Percentiles rank a stretch among this genome's conserved stretches.
Evolutionary conservation across 1,284 basidiomycete genomes (phyloP).

Genomic region (Cryptococcus sp.): DNA sequence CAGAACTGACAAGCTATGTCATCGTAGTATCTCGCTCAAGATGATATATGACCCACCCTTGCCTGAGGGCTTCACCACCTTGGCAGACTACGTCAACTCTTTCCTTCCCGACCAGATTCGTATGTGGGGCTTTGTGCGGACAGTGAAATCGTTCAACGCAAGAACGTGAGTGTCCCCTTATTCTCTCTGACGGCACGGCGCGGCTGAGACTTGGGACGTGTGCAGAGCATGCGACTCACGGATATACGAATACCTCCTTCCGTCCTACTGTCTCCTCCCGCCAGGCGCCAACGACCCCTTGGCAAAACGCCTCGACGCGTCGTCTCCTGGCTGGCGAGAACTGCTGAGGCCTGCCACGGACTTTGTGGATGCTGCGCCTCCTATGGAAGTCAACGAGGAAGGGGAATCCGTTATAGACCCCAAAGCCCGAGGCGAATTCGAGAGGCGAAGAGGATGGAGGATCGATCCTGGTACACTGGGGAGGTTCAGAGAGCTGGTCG

Average conservation of each 20-base stretch:
- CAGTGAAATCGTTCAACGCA: constrained; percentile 91
- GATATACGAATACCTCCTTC: constrained; percentile 96
- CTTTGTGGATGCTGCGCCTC: constrained; percentile 50
- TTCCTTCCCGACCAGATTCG: constrained; percentile 86
- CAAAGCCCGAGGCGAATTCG: constrained; percentile 40
- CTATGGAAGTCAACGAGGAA: constrained; percentile 21
- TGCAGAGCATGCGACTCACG: constrained; percentile 83
- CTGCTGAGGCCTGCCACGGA: constrained; percentile 35
- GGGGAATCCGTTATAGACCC: constrained; percentile 30
- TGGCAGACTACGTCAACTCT: constrained; percentile 78
- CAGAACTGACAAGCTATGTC: constrained; percentile 31
- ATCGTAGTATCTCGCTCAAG: constrained; percentile 70
- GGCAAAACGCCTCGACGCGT: constrained; percentile 56
- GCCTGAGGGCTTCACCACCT: constrained; percentile 58
- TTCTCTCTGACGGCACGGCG: constrained; percentile 5
- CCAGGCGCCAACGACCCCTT: constrained; percentile 76
- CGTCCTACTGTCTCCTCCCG: constrained; percentile 89
- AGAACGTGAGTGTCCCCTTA: constrained; percentile 63
- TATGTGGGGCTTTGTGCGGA: constrained; percentile 87
- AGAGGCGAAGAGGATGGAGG: constrained; percentile 63
- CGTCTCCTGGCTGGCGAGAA: constrained; percentile 47
- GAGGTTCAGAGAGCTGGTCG: constrained; percentile 61
- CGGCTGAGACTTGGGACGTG: background rate
- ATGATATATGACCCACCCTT: constrained; percentile 77
- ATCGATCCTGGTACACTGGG: constrained; percentile 61